Base-by-base conservation (phyloP, 768 basidiomycete genomes). In the Termitomyces sp. region DNA sequence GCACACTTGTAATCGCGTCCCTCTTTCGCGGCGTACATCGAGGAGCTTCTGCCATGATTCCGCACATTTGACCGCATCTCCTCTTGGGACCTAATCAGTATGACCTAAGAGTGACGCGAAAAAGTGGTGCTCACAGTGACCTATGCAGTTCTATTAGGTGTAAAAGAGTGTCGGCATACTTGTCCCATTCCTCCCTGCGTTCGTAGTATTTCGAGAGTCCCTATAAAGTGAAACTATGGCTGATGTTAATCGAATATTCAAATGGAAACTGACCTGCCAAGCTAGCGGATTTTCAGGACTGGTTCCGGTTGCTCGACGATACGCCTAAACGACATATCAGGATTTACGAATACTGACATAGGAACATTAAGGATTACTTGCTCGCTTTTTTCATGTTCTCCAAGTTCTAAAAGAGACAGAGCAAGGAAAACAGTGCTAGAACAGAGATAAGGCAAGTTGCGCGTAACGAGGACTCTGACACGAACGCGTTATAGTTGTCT, bases 401-500 rank as follows among this genome's bases (percentile, higher is more conserved):
- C 83, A 2, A 95, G 75, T 67, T 96, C 92, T 12, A 92, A 75
- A 24, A 81, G 76, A 1, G 97, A 86, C 12, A 97, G 73, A 3
- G 87, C 94, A 28, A 92, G 79, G 68, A 94, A 97, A 24, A 97
- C 88, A 68, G 89, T 82, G 5, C 95, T 98, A 35, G 22, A 22
- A 3, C 32, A 40, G 45, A 12, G 28, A 9, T 50, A 32, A 62
- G 35, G 36, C 18, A 33, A 5, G 10, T 26, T 33, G 24, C 22
- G 42, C 6, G n/a, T 54, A 7, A 28, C 44, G n/a, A 40, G 33
- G 36, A 24, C 20, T 18, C 42, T 44, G 30, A 47, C 45, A 80
- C 88, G 66, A 69, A 95, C 93, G 91, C 94, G 66, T 89, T 86
- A 68, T 96, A 96, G 66, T 93, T 94, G 44, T 84, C 81, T 1